These are phyloP conservation scores for Suillus fuscotomentosus DNA, from an alignment of 768 basidiomycete species.

Conservation along the genomic window DNA sequence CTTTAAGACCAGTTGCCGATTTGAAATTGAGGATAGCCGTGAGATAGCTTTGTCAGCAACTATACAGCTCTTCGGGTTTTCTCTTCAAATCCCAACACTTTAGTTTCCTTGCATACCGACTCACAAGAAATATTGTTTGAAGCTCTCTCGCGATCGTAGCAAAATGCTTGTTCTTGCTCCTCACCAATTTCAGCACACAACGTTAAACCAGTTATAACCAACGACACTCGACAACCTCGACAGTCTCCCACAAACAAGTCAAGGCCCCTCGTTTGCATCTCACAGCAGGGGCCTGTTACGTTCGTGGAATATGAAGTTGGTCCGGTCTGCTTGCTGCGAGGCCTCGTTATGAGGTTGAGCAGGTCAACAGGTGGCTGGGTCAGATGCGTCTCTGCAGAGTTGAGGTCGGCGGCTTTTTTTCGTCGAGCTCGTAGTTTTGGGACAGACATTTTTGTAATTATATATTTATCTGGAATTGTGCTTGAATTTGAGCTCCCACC, in stretches of 20 bases:
- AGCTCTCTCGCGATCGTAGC: background rate
- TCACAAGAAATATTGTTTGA: background rate
- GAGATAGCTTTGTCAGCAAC: slow-evolving; percentile 25
- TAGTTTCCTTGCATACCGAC: background rate
- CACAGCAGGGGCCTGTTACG: slow-evolving; percentile 67
- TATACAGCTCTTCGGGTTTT: slow-evolving; percentile 13
- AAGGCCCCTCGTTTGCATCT: slow-evolving; percentile 49
- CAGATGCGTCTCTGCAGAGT: slow-evolving; percentile 59
- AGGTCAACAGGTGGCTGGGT: slow-evolving; percentile 43
- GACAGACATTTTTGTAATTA: slow-evolving; percentile 44
- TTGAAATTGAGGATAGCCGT: background rate
- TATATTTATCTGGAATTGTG: background rate
- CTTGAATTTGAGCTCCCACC: background rate
- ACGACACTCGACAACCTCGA: background rate
- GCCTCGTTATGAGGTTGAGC: slow-evolving; percentile 56
- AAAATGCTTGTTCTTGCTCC: background rate
- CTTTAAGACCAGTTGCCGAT: too few relatives aligned
- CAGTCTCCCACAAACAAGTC: slow-evolving; percentile 51
- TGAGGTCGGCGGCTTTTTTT: slow-evolving; percentile 42
- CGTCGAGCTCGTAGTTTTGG: slow-evolving; percentile 63
- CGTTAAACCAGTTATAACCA: background rate
- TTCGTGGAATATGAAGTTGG: slow-evolving; percentile 60
- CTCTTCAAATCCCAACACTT: background rate
- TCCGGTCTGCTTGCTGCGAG: slow-evolving; percentile 41
- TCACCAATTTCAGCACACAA: background rate